phyloP scores from a whole-genome alignment of 1,284 basidiomycete species.

The Ganoderma meredithae region DNA sequence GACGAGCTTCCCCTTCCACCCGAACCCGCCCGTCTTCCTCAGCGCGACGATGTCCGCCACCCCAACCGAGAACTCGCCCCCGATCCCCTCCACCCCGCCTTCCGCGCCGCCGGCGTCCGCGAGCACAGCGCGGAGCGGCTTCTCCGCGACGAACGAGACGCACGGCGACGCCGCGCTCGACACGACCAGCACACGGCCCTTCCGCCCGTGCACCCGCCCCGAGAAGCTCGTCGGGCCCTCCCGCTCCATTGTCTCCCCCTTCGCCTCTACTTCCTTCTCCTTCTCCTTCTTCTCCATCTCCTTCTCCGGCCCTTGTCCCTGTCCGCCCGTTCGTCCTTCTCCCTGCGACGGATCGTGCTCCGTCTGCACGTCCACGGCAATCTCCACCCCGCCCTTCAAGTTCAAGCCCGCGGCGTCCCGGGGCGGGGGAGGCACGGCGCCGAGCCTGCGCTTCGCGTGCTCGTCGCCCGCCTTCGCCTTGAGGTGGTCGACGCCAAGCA shows the following conservation, averaged over 20 bases:
- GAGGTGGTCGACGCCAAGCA: no score
- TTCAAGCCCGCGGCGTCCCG: no score
- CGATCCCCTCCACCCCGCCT: slow-evolving; percentile 32
- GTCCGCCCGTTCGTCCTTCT: no score
- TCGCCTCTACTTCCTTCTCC: slow-evolving; percentile 9
- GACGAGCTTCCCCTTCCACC: slow-evolving; percentile 57
- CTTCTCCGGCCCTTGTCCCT: slow-evolving; percentile 4
- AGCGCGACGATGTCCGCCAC: slow-evolving; percentile 36
- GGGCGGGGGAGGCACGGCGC: no score
- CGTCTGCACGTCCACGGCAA: no score
- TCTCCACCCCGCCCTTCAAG: no score
- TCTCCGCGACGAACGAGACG: slow-evolving; percentile 38
- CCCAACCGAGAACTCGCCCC: slow-evolving; percentile 37
- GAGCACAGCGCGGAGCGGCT: slow-evolving; percentile 31
- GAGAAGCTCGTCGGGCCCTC: slow-evolving; percentile 42
- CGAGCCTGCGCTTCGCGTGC: no score
- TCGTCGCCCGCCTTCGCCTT: no score
- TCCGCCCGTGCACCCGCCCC: slow-evolving; percentile 37
- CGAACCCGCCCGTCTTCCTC: slow-evolving; percentile 41
- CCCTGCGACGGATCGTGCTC: no score
- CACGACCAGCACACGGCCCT: slow-evolving; percentile 38
- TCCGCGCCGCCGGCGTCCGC: slow-evolving; percentile 22
- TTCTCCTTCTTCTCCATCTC: slow-evolving; percentile 16
- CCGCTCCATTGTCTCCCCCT: slow-evolving; percentile 25
- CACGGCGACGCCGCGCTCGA: slow-evolving; percentile 40